These are phyloP conservation scores for Fusarium anthophilum DNA, from an alignment of 2,329 filamentous ascomycete genomes.

Conservation along the genomic window DNA sequence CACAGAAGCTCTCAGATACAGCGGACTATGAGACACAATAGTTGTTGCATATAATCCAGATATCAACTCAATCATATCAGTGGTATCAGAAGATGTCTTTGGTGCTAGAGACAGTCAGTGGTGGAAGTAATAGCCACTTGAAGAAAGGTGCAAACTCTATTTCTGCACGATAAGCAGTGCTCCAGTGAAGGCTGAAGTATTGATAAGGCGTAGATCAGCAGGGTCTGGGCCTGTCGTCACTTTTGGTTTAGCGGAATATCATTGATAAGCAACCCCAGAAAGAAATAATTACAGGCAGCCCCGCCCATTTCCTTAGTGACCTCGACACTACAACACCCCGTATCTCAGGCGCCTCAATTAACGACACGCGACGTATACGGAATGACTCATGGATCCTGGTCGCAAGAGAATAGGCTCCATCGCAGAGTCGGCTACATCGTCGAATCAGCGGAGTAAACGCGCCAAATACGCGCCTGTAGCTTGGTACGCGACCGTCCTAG, in stretches of 20 bases:
- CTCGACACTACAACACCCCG: neutral
- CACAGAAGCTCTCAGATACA: too few relatives aligned
- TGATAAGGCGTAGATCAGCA: neutral
- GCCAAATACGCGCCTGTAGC: conserved; percentile 16
- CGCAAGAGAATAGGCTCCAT: neutral
- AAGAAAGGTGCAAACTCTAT: neutral
- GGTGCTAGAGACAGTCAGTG: accelerated
- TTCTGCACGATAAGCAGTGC: neutral
- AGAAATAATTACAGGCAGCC: neutral
- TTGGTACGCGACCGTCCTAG: neutral
- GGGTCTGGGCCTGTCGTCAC: neutral
- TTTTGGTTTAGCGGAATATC: neutral
- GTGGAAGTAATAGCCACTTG: neutral
- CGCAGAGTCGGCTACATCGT: neutral
- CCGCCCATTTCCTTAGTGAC: neutral
- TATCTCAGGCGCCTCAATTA: neutral
- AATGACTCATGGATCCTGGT: neutral
- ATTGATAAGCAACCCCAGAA: neutral
- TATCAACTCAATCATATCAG: neutral
- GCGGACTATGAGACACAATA: too few relatives aligned
- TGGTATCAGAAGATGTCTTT: neutral
- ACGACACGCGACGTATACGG: neutral
- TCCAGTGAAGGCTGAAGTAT: neutral
- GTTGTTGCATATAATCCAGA: too few relatives aligned
- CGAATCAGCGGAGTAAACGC: neutral